A percentile compares a stretch with the other conserved stretches of the same genome.
phyloP scores from a whole-genome alignment of 179 eudicot species.

The Patellifolia procumbens region DNA sequence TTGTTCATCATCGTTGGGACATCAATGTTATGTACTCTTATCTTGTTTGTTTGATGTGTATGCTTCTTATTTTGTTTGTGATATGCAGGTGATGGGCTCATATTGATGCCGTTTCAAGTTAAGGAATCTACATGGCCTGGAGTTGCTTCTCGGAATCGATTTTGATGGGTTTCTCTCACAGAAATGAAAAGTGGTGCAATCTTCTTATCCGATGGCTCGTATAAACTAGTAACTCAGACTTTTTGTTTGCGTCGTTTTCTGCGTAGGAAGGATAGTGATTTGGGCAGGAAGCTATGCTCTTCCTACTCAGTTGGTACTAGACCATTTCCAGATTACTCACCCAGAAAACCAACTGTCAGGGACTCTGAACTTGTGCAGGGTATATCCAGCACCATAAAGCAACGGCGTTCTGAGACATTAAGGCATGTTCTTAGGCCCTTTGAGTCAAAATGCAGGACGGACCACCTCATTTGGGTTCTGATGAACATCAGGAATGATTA shows the following conservation, averaged over 20 bases:
- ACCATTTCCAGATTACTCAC: constrained; percentile 80
- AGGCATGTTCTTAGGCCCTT: constrained; percentile 57
- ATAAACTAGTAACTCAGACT: constrained; percentile 28
- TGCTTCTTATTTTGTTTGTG: constrained; percentile 9
- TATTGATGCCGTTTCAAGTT: constrained; percentile 26
- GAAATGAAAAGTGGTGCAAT: constrained; percentile 50
- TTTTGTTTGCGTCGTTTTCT: constrained; percentile 24
- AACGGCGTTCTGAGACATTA: constrained; percentile 61
- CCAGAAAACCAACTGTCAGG: constrained; percentile 57
- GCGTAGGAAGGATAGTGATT: constrained; percentile 22
- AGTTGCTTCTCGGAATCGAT: constrained; percentile 22
- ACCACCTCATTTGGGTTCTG: constrained; percentile 81
- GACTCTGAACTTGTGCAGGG: constrained; percentile 75
- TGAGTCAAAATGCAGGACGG: constrained; percentile 57
- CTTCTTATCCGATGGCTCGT: constrained; percentile 33
- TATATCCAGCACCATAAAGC: constrained; percentile 62
- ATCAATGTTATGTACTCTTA: too few species aligned
- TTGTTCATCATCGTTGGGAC: neutral
- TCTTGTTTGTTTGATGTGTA: neutral
- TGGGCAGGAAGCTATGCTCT: constrained; percentile 29
- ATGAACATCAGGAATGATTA: constrained; percentile 72
- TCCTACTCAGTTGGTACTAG: constrained; percentile 43
- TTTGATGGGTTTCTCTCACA: constrained; percentile 45
- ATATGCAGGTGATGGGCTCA: constrained; percentile 41
- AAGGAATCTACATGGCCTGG: constrained; percentile 36